A percentile compares a stretch with the other conserved stretches of the same genome.
Evolutionary conservation across 352 stramenopile genomes (phyloP).

Genomic region (Pythium guiyangense): DNA sequence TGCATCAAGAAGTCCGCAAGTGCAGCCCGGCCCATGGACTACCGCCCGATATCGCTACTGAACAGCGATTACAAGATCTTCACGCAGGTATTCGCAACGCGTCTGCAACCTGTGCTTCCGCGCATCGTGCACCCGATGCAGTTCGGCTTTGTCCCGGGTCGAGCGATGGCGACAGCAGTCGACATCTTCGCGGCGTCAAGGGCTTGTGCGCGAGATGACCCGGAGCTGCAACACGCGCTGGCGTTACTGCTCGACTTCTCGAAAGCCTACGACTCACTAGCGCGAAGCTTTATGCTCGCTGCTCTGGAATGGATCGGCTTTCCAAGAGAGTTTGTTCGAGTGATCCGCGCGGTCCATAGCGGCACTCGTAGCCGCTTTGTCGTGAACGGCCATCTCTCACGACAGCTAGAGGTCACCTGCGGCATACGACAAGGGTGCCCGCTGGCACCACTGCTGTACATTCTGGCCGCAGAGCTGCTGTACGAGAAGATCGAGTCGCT

Average conservation of each 20-base stretch:
- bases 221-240: background rate
- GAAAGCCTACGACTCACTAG: conserved; percentile 17
- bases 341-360: conserved; percentile 4
- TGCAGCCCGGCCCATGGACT: conserved; percentile 5
- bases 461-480: conserved; percentile 16
- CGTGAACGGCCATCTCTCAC: conserved; percentile 10
- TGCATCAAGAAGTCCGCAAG: background rate
- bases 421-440: conserved; percentile 23
- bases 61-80: conserved; percentile 25
- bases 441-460: conserved; percentile 17
- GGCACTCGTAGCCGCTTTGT: conserved; percentile 7
- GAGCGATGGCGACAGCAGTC: background rate
- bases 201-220: background rate
- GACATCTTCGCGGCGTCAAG: background rate
- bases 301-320: conserved; percentile 20
- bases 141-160: conserved; percentile 17
- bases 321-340: background rate
- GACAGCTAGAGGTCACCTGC: background rate
- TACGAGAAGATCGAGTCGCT: conserved; percentile 5
- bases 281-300: conserved; percentile 12
- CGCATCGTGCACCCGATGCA: conserved; percentile 10
- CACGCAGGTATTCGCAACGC: conserved; percentile 7
- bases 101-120: background rate
- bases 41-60: conserved; percentile 19
- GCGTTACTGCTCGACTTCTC: conserved; percentile 13